Conservation (phyloP, 2,329 filamentous ascomycete genomes). For the Clarireedia homoeocarpa region DNA sequence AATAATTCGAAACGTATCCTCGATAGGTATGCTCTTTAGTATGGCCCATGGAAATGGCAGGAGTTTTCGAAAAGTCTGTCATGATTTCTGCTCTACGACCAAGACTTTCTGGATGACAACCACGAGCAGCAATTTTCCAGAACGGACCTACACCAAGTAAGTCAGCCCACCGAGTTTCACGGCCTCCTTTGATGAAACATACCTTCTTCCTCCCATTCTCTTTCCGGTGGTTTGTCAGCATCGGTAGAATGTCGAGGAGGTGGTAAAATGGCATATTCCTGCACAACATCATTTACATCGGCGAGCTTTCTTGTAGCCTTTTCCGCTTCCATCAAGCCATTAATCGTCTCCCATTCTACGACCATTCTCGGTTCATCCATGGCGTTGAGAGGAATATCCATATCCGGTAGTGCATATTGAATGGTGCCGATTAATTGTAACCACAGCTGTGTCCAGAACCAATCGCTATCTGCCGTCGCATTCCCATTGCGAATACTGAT, state of each 20-base stretch:
- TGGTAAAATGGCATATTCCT: constrained; percentile 40
- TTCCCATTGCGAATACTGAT: constrained; percentile 48
- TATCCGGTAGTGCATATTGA: constrained; percentile 48
- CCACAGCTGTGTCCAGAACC: constrained; percentile 37
- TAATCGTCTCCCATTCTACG: constrained; percentile 48
- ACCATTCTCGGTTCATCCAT: constrained; percentile 58
- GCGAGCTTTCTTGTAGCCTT: constrained; percentile 37
- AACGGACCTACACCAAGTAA: constrained; percentile 36
- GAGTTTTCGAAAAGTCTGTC: constrained; percentile 37
- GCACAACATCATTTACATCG: constrained; percentile 47
- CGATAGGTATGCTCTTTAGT: constrained; percentile 33
- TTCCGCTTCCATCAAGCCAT: constrained; percentile 42
- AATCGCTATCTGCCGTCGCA: constrained; percentile 38
- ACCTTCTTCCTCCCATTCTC: constrained; percentile 19
- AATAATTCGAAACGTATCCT: constrained; percentile 33
- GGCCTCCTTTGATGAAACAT: constrained; percentile 34
- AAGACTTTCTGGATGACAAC: constrained; percentile 55
- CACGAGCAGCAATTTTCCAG: constrained; percentile 50
- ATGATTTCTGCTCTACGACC: constrained; percentile 43
- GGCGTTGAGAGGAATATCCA: constrained; percentile 58
- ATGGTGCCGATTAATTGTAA: constrained; percentile 33
- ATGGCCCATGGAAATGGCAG: constrained; percentile 42
- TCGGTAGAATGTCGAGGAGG: constrained; percentile 16
- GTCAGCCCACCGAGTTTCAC: constrained; percentile 38
- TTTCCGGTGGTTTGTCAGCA: neutral